Conservation (phyloP, 176 grass and related monocot genomes). For the Eremochloa ophiuroides region DNA sequence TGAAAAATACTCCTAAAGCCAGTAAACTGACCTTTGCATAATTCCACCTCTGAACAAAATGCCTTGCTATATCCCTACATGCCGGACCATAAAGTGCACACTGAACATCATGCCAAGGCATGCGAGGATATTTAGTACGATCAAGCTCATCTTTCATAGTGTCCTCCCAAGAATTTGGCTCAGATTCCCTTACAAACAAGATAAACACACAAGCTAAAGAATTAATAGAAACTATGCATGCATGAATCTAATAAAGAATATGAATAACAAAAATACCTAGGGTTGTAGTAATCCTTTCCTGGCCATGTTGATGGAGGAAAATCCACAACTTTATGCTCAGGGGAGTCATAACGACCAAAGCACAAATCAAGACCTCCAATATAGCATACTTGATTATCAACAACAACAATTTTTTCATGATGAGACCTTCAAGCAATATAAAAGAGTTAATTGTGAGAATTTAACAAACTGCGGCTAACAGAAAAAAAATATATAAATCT, state of each 20-base stretch:
- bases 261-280: constrained; percentile 42
- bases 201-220: constrained; percentile 9
- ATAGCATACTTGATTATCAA: constrained; percentile 86
- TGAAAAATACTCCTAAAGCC: background rate
- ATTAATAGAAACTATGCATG: constrained; percentile 9
- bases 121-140: constrained; percentile 80
- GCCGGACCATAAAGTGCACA: constrained; percentile 80
- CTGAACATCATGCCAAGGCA: constrained; percentile 94
- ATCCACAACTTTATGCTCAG: constrained; percentile 67
- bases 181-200: constrained; percentile 58
- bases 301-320: constrained; percentile 64
- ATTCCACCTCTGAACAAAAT: constrained; percentile 95
- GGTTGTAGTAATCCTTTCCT: constrained; percentile 93
- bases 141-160: constrained; percentile 85
- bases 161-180: constrained; percentile 90
- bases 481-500: background rate
- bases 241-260: background rate
- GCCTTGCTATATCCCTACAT: constrained; percentile 74
- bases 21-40: constrained; percentile 59
- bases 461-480: background rate
- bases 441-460: constrained; percentile 14
- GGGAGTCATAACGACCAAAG: constrained; percentile 81
- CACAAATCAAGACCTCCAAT: constrained; percentile 87
- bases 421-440: constrained; percentile 60
- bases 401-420: constrained; percentile 88